phyloP scores from a whole-genome alignment of 23 red algal genomes.

The Cyanidiococcus yangmingshanensis region DNA sequence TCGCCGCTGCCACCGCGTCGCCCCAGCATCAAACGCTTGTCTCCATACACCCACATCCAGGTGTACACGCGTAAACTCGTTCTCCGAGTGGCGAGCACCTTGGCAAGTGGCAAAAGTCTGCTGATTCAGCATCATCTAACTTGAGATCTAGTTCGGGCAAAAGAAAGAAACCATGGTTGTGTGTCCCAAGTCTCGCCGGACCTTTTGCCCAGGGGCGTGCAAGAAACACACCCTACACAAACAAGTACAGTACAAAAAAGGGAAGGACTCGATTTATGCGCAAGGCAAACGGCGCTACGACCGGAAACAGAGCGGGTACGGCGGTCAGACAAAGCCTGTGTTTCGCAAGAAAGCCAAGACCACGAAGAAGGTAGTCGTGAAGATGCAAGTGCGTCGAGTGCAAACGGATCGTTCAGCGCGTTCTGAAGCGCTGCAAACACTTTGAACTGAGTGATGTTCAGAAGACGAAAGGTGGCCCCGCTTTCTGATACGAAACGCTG shows the following conservation, averaged over 20 bases:
- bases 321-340: slow-evolving; percentile 97
- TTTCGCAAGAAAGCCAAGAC: slow-evolving; percentile 99
- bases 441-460: slow-evolving; percentile 98
- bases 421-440: slow-evolving; percentile 97
- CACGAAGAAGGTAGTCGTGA: slow-evolving; percentile 95
- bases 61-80: too few relatives aligned
- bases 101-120: too few relatives aligned
- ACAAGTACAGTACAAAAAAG: slow-evolving; percentile 96
- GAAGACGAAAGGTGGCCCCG: slow-evolving; percentile 89
- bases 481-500: slow-evolving; percentile 61
- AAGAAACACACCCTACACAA: slow-evolving; percentile 96
- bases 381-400: slow-evolving; percentile 81
- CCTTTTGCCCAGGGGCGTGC: slow-evolving; percentile 72
- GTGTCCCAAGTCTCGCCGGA: slow-evolving; percentile 84
- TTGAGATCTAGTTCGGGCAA: too few relatives aligned
- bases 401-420: slow-evolving; percentile 61
- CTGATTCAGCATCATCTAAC: too few relatives aligned
- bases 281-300: slow-evolving; percentile 99
- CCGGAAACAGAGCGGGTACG: slow-evolving; percentile 88
- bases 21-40: too few relatives aligned
- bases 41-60: too few relatives aligned
- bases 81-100: too few relatives aligned
- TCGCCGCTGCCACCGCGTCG: too few relatives aligned
- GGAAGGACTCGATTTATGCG: slow-evolving; percentile 76
- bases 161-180: slow-evolving; percentile 64